A percentile compares a stretch with the other conserved stretches of the same genome.
Evolutionary conservation across 2,329 filamentous ascomycete genomes (phyloP).

Genomic region (Esteya vermicola): DNA sequence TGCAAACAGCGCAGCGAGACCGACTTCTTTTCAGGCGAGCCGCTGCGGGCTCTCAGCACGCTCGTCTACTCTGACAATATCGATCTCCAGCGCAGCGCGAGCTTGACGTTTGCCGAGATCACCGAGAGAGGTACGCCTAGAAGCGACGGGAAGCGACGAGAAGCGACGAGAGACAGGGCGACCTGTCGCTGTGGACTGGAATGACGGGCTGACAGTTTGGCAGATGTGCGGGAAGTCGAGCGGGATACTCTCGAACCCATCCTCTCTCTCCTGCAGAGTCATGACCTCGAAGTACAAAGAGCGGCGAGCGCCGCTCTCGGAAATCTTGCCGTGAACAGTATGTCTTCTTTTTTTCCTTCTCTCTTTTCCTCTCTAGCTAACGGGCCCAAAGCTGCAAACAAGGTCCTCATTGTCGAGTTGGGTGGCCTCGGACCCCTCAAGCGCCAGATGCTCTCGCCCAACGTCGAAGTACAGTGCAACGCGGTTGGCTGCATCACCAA

Average conservation of each 20-base stretch:
- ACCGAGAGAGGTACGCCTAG: conserved; percentile 73
- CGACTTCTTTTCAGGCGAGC: conserved; percentile 95
- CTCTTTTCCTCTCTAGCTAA: not conserved
- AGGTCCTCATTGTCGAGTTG: conserved; percentile 86
- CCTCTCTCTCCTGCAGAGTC: conserved; percentile 83
- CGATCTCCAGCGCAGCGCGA: conserved; percentile 91
- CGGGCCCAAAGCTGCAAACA: conserved; percentile 66
- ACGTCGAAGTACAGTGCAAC: conserved; percentile 98
- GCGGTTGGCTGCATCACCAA: conserved; percentile 98
- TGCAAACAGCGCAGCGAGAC: conserved; percentile 89
- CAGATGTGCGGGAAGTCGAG: conserved; percentile 94
- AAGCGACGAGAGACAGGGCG: not conserved
- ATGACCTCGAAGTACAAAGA: conserved; percentile 92
- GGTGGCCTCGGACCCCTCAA: conserved; percentile 85
- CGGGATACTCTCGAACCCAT: conserved; percentile 92
- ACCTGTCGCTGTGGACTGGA: too few relatives aligned
- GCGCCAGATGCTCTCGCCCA: conserved; percentile 93
- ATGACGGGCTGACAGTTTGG: not conserved
- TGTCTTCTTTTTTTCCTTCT: conserved; percentile 18
- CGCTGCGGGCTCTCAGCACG: conserved; percentile 82
- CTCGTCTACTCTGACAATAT: conserved; percentile 98
- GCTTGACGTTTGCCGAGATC: conserved; percentile 96
- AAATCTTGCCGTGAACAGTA: conserved; percentile 95
- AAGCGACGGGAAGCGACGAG: not conserved
- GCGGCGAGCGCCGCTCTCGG: conserved; percentile 92